phyloP scores from a whole-genome alignment of 257 asterid species.

The Fraxinus quadrangulata region DNA sequence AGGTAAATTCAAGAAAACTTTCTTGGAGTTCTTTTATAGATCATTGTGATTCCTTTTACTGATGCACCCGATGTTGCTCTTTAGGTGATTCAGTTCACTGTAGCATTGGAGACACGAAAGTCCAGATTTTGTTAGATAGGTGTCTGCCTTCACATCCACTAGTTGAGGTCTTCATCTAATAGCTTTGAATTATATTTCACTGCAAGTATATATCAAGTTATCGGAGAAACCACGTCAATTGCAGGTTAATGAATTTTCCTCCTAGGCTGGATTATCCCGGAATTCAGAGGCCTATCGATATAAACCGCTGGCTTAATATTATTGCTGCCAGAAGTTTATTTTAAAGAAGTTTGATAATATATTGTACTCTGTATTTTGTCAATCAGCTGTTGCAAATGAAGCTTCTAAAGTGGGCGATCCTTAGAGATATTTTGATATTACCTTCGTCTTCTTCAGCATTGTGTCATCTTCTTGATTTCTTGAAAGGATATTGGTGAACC shows the following conservation, averaged over 20 bases:
- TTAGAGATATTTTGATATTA: too few relatives aligned
- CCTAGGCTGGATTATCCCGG: neutral
- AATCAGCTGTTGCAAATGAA: neutral
- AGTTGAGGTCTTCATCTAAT: neutral
- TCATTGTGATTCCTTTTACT: neutral
- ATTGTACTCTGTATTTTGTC: neutral
- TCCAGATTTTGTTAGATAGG: neutral
- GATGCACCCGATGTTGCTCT: neutral
- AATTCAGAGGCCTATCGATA: neutral
- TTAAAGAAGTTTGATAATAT: neutral
- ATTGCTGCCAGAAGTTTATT: neutral
- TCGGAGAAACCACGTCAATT: neutral
- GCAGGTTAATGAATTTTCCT: neutral
- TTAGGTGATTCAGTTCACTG: neutral
- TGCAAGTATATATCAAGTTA: neutral
- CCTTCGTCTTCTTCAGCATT: too few relatives aligned
- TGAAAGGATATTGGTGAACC: too few relatives aligned
- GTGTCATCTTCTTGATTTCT: too few relatives aligned
- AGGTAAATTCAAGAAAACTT: constrained; percentile 28
- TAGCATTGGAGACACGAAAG: neutral
- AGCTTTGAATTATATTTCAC: neutral
- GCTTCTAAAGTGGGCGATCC: neutral
- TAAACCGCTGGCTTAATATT: neutral
- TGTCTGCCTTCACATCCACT: neutral
- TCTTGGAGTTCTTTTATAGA: neutral